Evolutionary conservation across 2,329 filamentous ascomycete genomes (phyloP), one percentile per base, ranked within the genome.

Genomic region (Podosphaera leucotricha): DNA sequence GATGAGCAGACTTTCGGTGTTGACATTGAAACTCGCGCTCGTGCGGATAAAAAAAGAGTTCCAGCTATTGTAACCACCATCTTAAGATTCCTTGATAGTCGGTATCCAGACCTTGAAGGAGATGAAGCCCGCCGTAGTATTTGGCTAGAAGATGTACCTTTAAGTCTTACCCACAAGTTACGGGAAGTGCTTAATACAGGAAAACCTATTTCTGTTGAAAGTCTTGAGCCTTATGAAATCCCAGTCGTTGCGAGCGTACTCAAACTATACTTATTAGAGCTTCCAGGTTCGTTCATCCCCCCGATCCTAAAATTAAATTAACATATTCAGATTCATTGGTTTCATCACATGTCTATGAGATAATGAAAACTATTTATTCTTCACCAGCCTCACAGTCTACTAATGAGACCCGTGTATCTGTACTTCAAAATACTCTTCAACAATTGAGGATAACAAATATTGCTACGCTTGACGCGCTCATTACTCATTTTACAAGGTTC

Each of bases 1-100:
- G 90, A 94, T 59, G 86, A 94, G 58, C 86, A 95, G 68, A 93
- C 84, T 0, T 98, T 95, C 58, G 90, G 92, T 51, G 85, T 98
- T 45, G 92, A 98, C 57, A 73, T 98, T n/a, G 90, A 98, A 63
- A 85, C 87, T 33, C 72, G 90, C 52, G 90, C 90, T 39, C 72
- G 87, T 52, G 86, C 84, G 43, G 90, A 98, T 61, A 80, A 86
- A 61, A 98, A 98, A 64, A 80, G 90, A 42, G 90, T 98, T 19
- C 90, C 90, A 16, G 68, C 92, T 47, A 75, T 98, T 51, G 75
- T 98, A 49, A 98, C 90, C 1, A 85, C 84, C 0, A 79, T 98
- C 45, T 67, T 98, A 55, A 95, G 84, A 5, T 98, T 92, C 61
- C 70, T 98, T 33, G 90, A 98, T 61, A 83, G 92, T 54, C 84